Conservation (phyloP, 2,329 filamentous ascomycete genomes). For the Cladobotryum mycophilum region DNA sequence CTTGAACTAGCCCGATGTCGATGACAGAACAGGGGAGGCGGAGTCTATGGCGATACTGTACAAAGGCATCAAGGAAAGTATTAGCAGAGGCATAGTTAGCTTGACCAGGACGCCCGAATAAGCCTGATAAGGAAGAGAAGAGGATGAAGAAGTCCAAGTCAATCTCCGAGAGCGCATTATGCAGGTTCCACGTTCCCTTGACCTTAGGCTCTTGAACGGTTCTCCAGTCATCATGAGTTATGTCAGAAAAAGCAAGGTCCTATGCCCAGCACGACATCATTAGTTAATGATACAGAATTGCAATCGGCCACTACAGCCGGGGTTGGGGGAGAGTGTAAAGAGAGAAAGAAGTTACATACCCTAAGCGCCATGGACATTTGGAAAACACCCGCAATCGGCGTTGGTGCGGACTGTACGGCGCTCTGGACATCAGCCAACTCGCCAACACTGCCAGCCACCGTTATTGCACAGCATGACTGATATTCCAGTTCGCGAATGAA, state of each 20-base stretch:
- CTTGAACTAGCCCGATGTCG: conserved; percentile 29
- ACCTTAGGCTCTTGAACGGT: conserved; percentile 22
- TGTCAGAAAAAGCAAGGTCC: conserved; percentile 15
- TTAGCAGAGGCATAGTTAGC: conserved; percentile 36
- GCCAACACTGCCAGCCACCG: conserved; percentile 15
- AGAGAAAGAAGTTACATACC: background rate
- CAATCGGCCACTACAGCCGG: too few species aligned
- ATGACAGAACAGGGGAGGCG: conserved; percentile 20
- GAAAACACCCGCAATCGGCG: conserved; percentile 29
- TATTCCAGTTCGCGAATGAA: conserved; percentile 16
- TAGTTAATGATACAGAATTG: background rate
- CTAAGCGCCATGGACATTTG: conserved; percentile 31
- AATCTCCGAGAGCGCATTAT: conserved; percentile 12
- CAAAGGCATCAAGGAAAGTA: conserved; percentile 32
- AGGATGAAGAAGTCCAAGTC: conserved; percentile 30
- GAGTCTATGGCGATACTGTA: conserved; percentile 24
- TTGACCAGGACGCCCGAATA: conserved; percentile 27
- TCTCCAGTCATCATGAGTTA: conserved; percentile 26
- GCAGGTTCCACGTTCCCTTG: conserved; percentile 27
- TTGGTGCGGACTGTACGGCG: conserved; percentile 5
- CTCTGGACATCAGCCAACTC: conserved; percentile 6
- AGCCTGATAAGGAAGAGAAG: conserved; percentile 24
- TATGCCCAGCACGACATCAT: background rate
- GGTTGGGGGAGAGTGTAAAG: too few species aligned
- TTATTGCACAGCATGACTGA: conserved; percentile 12